Percentiles rank a stretch among this genome's conserved stretches.
phyloP scores from a whole-genome alignment of 805 yeast species.

The Saccharomycopsis selenospora region DNA sequence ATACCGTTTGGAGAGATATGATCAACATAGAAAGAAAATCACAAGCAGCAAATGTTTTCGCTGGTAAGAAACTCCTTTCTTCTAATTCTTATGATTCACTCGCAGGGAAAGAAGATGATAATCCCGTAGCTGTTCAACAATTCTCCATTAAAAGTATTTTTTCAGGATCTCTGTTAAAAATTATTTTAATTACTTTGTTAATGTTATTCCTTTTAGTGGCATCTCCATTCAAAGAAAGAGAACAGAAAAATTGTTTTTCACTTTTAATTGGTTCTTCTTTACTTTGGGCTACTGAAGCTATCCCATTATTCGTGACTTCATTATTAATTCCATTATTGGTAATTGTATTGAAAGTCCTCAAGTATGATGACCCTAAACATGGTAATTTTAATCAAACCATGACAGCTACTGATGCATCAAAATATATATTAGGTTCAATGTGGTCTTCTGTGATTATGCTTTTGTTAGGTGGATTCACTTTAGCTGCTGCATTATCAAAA shows the following conservation, averaged over 20 bases:
- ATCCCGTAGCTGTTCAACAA: slow-evolving; percentile 20
- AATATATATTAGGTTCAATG: slow-evolving; percentile 77
- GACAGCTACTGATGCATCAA: slow-evolving; percentile 57
- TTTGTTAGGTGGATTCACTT: slow-evolving; percentile 85
- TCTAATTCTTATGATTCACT: slow-evolving; percentile 24
- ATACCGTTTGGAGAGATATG: slow-evolving; percentile 97
- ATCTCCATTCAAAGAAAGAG: slow-evolving; percentile 50
- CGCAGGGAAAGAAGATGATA: slow-evolving; percentile 23
- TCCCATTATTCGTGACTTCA: slow-evolving; percentile 88
- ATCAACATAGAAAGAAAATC: slow-evolving; percentile 82
- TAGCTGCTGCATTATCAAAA: slow-evolving; percentile 92
- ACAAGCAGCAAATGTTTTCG: slow-evolving; percentile 54
- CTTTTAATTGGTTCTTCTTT: slow-evolving; percentile 73
- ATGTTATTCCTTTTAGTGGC: slow-evolving; percentile 40
- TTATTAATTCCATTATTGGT: slow-evolving; percentile 74
- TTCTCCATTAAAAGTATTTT: background rate
- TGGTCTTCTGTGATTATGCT: slow-evolving; percentile 93
- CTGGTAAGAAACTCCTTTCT: slow-evolving; percentile 25
- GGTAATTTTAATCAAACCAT: slow-evolving; percentile 36
- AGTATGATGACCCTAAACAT: slow-evolving; percentile 33
- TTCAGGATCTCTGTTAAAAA: background rate
- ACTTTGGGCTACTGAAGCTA: slow-evolving; percentile 93
- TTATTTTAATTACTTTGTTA: slow-evolving; percentile 23
- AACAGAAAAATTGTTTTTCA: slow-evolving; percentile 76
- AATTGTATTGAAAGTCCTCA: slow-evolving; percentile 63